Conservation (phyloP, 345 rosid genomes). For the Euphorbia tirucalli region DNA sequence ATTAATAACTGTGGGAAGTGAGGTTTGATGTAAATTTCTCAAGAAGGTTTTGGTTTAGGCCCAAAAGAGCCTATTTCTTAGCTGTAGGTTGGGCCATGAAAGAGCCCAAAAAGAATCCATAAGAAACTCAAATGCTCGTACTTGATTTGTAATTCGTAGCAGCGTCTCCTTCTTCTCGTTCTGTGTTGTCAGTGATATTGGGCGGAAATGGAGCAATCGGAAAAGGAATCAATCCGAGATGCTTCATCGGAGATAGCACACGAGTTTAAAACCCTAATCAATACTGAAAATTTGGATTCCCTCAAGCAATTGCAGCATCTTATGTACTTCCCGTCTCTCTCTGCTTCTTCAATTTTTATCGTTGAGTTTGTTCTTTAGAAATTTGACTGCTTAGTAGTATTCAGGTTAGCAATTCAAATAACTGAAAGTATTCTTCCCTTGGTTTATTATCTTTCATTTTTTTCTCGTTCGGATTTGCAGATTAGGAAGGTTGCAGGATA, state of each 20-base stretch:
- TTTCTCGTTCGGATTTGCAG: no score
- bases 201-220: conserved; percentile 10
- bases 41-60: no score
- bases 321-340: conserved; percentile 46
- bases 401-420: neutral
- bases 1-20: no score
- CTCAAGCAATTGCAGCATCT: conserved; percentile 72
- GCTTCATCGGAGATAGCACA: conserved; percentile 63
- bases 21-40: no score
- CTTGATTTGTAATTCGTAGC: no score
- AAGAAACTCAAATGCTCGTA: no score
- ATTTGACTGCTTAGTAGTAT: neutral
- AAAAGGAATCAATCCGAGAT: conserved; percentile 32
- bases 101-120: no score
- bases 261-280: conserved; percentile 77
- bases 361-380: neutral
- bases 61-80: no score
- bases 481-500: conserved; percentile 94
- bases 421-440: neutral
- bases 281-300: conserved; percentile 50
- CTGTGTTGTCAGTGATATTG: neutral
- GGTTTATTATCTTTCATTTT: neutral
- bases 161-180: neutral
- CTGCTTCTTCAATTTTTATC: conserved; percentile 4
- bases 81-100: no score